These are phyloP conservation scores for Puccinia novopanici DNA, from an alignment of 1,284 basidiomycete genomes.

Conservation along the genomic window DNA sequence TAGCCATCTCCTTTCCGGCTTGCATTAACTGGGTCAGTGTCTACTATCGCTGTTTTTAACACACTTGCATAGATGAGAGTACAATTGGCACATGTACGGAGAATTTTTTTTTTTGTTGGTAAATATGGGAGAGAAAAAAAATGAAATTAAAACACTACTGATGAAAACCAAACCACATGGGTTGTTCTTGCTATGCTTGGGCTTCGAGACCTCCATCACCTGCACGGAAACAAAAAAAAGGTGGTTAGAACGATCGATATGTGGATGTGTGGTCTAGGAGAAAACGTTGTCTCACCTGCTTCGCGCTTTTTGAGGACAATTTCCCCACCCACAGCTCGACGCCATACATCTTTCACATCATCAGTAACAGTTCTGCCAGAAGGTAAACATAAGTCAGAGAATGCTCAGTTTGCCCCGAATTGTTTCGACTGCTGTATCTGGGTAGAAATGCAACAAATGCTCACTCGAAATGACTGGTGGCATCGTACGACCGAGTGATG, in stretches of 20 bases:
- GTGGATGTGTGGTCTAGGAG: not conserved
- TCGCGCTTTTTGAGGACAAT: constrained; percentile 50
- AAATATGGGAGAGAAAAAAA: not conserved
- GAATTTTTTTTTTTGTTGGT: not conserved
- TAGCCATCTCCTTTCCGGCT: not conserved
- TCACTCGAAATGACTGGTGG: constrained; percentile 92
- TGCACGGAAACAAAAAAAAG: constrained; percentile 1
- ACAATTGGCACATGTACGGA: not conserved
- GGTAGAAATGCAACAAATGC: not conserved
- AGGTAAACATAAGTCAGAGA: not conserved
- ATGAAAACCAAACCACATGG: not conserved
- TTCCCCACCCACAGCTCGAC: constrained; percentile 69
- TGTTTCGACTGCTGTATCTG: not conserved
- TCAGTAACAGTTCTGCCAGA: constrained; percentile 65
- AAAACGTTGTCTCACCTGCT: constrained; percentile 32
- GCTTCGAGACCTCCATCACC: constrained; percentile 49
- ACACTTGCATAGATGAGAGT: constrained; percentile 3
- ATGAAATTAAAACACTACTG: not conserved
- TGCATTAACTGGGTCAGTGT: not conserved
- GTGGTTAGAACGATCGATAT: not conserved
- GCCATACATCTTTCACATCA: constrained; percentile 84
- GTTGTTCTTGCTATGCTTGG: constrained; percentile 32
- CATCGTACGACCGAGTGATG: constrained; percentile 96
- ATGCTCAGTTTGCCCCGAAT: constrained; percentile 7
- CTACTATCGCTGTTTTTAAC: not conserved